Base-by-base conservation (phyloP, 1,139 yeast species). In the Taphrina flavorubra region DNA sequence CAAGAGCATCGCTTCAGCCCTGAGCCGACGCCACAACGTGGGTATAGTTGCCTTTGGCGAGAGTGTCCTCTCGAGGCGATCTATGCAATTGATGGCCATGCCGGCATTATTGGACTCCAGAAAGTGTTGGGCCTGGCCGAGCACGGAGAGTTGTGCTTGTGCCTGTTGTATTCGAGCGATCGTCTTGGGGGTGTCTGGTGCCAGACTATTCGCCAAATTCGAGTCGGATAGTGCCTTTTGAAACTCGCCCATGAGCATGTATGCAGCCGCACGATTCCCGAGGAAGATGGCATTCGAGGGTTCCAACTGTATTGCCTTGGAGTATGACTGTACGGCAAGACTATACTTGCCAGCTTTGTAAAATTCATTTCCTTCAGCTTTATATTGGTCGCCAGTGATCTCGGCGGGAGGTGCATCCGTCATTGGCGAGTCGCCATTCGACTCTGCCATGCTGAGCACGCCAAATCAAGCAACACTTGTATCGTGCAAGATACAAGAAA, bases 231-330 rank as follows among this genome's bases (percentile, higher is more conserved):
- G 77, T 1, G 95, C 96, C 53, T 84, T 79, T 7, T 79, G 77
- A 81, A 83, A 88, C 68, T 85, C 84, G 6, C 80, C 77, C 6
- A 86, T 77, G 72, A 89, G 89, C 74, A 90, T 79, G 71, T 84
- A 82, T n/a, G 96, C 85, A 81, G 89, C 88, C 2, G 96, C 88
- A 70, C 95, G 79, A 76, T 92, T 92, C n/a, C 96, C 88, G 74
- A 84, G 88, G 42, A 89, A 81, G 16, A 77, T 75, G 8, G 81
- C 76, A 70, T 78, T 78, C 49, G 73, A 71, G 11, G 82, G 80
- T 69, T 77, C 81, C 20, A 75, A 73, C 18, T 74, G 75, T 18
- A 81, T 72, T 37, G 83, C 83, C 72, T 75, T 74, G 6, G 81
- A 68, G 74, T 81, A 81, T 20, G 74, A 70, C 39, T 73, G 76